phyloP scores from a whole-genome alignment of 371 early-diverging fungal genomes.

The Blakeslea trispora region DNA sequence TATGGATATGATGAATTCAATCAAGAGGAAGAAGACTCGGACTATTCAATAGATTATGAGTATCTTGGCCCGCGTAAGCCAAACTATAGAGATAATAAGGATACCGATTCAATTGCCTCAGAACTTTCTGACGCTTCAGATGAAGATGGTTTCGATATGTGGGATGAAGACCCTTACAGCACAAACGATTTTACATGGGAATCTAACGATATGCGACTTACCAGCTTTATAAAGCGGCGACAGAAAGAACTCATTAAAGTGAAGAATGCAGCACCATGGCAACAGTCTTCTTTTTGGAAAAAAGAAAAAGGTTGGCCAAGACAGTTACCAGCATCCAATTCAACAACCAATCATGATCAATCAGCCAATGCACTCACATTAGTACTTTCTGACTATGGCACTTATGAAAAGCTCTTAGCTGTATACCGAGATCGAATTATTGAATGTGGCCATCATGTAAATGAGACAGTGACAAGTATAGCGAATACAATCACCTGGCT shows the following conservation, averaged over 20 bases:
- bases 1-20: slow-evolving; percentile 16
- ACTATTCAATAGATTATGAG: slow-evolving; percentile 51
- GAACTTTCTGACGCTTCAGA: slow-evolving; percentile 33
- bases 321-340: slow-evolving; percentile 51
- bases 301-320: slow-evolving; percentile 51
- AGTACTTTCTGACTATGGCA: slow-evolving; percentile 46
- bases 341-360: slow-evolving; percentile 56
- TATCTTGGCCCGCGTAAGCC: slow-evolving; percentile 47
- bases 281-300: slow-evolving; percentile 34
- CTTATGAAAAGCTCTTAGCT: slow-evolving; percentile 50
- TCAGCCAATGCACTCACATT: slow-evolving; percentile 53
- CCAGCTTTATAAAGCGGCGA: slow-evolving; percentile 33
- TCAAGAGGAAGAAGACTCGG: slow-evolving; percentile 28
- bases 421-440: slow-evolving; percentile 49
- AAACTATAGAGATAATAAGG: slow-evolving; percentile 37
- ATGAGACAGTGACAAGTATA: not conserved
- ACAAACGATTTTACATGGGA: slow-evolving; percentile 57
- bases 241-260: slow-evolving; percentile 19
- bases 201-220: slow-evolving; percentile 50
- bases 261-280: slow-evolving; percentile 26
- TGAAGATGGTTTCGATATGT: slow-evolving; percentile 47
- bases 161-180: slow-evolving; percentile 54
- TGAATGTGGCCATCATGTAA: slow-evolving; percentile 44
- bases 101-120: slow-evolving; percentile 45
- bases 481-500: slow-evolving; percentile 25